Base-by-base conservation (phyloP, 345 rosid species). In the Eucalyptus regnans region DNA sequence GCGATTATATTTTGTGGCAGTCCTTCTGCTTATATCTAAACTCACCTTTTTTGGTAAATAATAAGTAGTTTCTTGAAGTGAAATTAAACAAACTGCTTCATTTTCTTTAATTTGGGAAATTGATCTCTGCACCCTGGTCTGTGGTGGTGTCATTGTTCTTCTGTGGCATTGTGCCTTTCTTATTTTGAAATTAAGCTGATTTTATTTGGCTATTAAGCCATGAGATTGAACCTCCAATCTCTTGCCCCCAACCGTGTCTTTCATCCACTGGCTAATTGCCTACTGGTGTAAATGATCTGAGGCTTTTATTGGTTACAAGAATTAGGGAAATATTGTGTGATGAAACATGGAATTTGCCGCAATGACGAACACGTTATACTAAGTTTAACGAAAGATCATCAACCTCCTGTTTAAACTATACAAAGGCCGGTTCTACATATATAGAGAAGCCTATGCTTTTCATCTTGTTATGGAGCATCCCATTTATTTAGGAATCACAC, bases 241-340 rank as follows among this genome's bases (percentile, higher is more conserved):
- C 80, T 68, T 1, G 7, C 80, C 23, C 43, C 23, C 80, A 68
- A 17, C 80, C 0, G 12, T 0, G 3, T 68, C 1, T 0, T 68
- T 6, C 43, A 14, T 68, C 43, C 22, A 68, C 43, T 31, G 80
- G 80, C 44, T 68, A 68, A 31, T 68, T 68, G 44, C 80, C 44
- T 64, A n/a, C 9, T 64, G 37, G 76, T 14, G 37, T 64, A 64
- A 64, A 7, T n/a, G 76, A 64, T 64, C 43, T 68, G 43, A 68
- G 80, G 80, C 43, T 68, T 68, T 68, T 16, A 31, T 31, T 15
- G 43, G 43, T 68, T 15, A 3, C 43, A 68, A 33, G 80, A 68
- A 68, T 16, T 16, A 16, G 80, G 80, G 41, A 68, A 31, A 68
- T 1, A n/a, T n/a, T n/a, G 80, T 0, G 23, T 1, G 80, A 68